Base-by-base conservation (phyloP, 257 asterid species). In the Solanum paucissectum region DNA sequence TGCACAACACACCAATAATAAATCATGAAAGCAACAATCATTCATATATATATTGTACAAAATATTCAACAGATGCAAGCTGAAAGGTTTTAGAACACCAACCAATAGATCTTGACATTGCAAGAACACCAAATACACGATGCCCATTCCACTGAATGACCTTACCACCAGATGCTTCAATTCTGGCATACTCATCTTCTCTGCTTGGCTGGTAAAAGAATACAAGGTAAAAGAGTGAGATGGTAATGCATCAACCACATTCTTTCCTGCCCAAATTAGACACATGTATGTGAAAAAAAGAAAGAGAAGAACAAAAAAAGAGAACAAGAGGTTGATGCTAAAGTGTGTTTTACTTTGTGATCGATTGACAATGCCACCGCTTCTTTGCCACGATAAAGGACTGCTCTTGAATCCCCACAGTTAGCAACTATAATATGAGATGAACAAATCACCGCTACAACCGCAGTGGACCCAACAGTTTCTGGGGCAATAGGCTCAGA, bases 91-190 rank as follows among this genome's bases (percentile, higher is more conserved):
- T 38, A 40, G 86, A 72, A 23, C 68, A 92, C 97, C 64, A 90
- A 95, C 98, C 98, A 40, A 95, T 94, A 88, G 98, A 92, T 89
- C 98, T 93, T 44, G 98, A 94, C 98, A 95, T 94, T 46, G 98
- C 98, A 29, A 95, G 98, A 77, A 95, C 98, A n/a, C 98, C 98
- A 85, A 93, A 94, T 52, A 95, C 98, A 49, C 98, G 97, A 86
- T 94, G 95, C 20, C 98, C 98, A 49, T 95, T 94, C 98, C 98
- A 95, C 75, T 92, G 95, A 86, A 95, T 94, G 89, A 95, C 98
- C 94, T 94, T 95, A 84, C 98, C 98, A 46, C 98, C 98, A 12
- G 95, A 91, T 82, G 95, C 98, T 92, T 95, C 98, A 36, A 95
- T 95, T 90, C 98, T 94, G 75, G 95, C 94, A 86, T 92, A 94